phyloP scores from a whole-genome alignment of 257 asterid species.

The Solanum ossicruentum region DNA sequence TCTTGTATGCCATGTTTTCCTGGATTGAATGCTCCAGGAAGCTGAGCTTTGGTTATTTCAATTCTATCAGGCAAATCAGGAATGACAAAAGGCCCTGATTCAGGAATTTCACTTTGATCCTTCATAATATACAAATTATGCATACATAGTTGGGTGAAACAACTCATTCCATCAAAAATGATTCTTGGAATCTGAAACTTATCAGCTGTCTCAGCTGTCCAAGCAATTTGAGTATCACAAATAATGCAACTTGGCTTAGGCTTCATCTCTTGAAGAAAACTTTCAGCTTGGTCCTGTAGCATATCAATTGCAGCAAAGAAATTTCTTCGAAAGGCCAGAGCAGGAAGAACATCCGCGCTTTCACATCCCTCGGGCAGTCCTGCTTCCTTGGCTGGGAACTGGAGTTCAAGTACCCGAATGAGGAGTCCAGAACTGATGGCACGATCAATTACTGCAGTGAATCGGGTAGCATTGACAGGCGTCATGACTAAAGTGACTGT shows the following conservation, averaged over 20 bases:
- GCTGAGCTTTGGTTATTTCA: not conserved
- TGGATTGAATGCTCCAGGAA: not conserved
- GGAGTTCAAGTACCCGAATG: not conserved
- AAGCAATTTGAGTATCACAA: not conserved
- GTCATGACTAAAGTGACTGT: not conserved
- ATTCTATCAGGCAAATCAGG: not conserved
- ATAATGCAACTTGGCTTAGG: not conserved
- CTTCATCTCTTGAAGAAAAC: not conserved
- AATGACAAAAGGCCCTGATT: not conserved
- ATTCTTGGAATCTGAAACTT: not conserved
- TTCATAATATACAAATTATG: not conserved
- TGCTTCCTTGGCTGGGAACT: not conserved
- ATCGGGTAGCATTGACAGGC: not conserved
- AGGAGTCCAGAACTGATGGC: not conserved
- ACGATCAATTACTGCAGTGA: not conserved
- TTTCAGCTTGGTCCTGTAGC: not conserved
- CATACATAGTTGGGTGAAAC: not conserved
- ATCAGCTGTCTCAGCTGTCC: not conserved
- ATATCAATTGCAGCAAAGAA: not conserved
- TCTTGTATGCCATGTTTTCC: not conserved
- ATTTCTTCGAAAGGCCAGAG: not conserved
- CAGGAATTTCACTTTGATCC: not conserved
- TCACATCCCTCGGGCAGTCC: not conserved
- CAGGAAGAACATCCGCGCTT: not conserved
- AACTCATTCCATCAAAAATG: not conserved